These are phyloP conservation scores for Moringa oleifera DNA, from an alignment of 345 rosid genomes.

Conservation along the genomic window DNA sequence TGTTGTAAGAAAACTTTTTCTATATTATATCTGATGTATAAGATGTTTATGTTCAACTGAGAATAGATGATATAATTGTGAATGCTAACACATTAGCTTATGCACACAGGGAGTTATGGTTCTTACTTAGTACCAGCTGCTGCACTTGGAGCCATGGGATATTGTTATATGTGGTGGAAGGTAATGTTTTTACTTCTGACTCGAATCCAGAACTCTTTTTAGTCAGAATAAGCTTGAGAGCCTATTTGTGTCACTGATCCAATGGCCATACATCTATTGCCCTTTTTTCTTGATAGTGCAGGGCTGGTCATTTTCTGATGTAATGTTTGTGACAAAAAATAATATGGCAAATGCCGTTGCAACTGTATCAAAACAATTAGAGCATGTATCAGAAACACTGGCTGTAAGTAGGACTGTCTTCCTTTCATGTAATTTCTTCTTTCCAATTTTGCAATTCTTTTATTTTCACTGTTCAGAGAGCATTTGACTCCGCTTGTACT, in stretches of 20 bases:
- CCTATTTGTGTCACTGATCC: slow-evolving; percentile 1
- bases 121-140: slow-evolving; percentile 91
- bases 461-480: background rate
- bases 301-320: slow-evolving; percentile 91
- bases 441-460: background rate
- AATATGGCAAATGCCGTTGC: slow-evolving; percentile 84
- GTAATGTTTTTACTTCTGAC: slow-evolving; percentile 28
- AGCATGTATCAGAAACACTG: slow-evolving; percentile 66
- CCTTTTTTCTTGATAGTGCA: slow-evolving; percentile 28
- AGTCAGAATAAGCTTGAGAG: slow-evolving; percentile 1
- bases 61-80: background rate
- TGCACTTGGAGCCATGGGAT: slow-evolving; percentile 91
- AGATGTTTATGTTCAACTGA: background rate
- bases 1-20: no score
- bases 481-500: background rate
- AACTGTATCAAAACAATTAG: slow-evolving; percentile 71
- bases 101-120: slow-evolving; percentile 47
- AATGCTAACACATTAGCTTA: slow-evolving; percentile 5
- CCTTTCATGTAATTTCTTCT: background rate
- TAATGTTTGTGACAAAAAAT: slow-evolving; percentile 84
- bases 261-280: background rate
- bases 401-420: slow-evolving; percentile 42
- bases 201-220: slow-evolving; percentile 7
- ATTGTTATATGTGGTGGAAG: slow-evolving; percentile 98
- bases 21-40: no score